phyloP scores from a whole-genome alignment of 2,329 filamentous ascomycete species.

The Rutstroemia sp. region DNA sequence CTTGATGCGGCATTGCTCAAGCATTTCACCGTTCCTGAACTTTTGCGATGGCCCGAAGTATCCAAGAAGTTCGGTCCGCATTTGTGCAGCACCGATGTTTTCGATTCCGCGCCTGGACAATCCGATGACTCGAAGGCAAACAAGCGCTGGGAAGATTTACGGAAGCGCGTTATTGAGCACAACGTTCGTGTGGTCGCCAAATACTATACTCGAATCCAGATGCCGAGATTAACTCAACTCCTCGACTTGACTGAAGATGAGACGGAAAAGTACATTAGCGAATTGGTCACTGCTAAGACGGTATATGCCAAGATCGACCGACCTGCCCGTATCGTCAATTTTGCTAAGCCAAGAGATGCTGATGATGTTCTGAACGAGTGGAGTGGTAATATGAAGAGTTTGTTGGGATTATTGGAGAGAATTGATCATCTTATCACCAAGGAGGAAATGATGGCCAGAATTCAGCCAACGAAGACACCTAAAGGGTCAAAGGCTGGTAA shows the following conservation, averaged over 20 bases:
- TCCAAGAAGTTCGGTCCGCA: slow-evolving; percentile 83
- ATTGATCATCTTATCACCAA: slow-evolving; percentile 99
- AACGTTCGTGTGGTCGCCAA: slow-evolving; percentile 96
- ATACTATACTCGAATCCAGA: slow-evolving; percentile 97
- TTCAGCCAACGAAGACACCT: slow-evolving; percentile 53
- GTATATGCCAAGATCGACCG: slow-evolving; percentile 97
- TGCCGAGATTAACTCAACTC: slow-evolving; percentile 81
- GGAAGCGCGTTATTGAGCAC: slow-evolving; percentile 98
- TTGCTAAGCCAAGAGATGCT: slow-evolving; percentile 88
- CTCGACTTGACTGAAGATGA: slow-evolving; percentile 90
- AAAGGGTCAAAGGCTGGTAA: slow-evolving; percentile 32
- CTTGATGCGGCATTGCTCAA: slow-evolving; percentile 82
- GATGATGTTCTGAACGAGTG: slow-evolving; percentile 98
- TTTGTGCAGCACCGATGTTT: slow-evolving; percentile 83
- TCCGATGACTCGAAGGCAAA: slow-evolving; percentile 72
- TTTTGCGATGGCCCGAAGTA: slow-evolving; percentile 98
- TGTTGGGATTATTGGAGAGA: slow-evolving; percentile 76
- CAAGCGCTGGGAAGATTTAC: slow-evolving; percentile 85
- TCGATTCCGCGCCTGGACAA: slow-evolving; percentile 58
- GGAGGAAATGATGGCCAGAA: slow-evolving; percentile 99
- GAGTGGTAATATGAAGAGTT: slow-evolving; percentile 95
- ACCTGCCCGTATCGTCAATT: slow-evolving; percentile 84
- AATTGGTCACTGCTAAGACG: slow-evolving; percentile 94
- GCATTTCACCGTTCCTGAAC: slow-evolving; percentile 88
- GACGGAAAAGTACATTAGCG: slow-evolving; percentile 98